phyloP scores from a whole-genome alignment of 1,284 basidiomycete genomes.

The Polyporus tsugae region DNA sequence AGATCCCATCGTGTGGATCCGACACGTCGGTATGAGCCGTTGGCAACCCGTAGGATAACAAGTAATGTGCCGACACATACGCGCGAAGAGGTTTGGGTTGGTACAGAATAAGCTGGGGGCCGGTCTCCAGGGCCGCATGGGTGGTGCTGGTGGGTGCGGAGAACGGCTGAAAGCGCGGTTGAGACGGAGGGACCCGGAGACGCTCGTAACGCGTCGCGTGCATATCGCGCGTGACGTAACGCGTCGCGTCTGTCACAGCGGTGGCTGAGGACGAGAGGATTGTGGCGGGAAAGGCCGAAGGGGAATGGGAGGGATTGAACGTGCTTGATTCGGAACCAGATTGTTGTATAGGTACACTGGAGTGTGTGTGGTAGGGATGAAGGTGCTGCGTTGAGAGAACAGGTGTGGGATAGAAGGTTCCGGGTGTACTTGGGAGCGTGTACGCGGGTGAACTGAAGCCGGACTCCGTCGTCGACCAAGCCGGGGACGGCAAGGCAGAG shows the following conservation, averaged over 20 bases:
- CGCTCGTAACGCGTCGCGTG: background rate
- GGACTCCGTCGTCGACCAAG: background rate
- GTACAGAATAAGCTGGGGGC: background rate
- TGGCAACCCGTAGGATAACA: background rate
- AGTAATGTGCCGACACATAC: too few species aligned
- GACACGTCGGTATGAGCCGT: background rate
- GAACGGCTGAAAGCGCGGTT: background rate
- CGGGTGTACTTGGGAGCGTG: background rate
- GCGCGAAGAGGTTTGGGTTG: background rate
- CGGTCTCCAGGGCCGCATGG: background rate
- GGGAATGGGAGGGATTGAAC: background rate
- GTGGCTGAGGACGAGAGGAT: background rate
- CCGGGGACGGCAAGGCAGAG: background rate
- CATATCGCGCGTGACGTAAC: slow-evolving; percentile 2
- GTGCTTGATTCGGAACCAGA: background rate
- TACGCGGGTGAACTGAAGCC: background rate
- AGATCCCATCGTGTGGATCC: background rate
- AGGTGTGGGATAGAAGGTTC: background rate
- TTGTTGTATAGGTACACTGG: background rate
- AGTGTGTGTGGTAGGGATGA: background rate
- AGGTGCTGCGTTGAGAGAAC: background rate
- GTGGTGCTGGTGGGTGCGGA: background rate
- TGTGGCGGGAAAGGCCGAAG: background rate
- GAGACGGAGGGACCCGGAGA: background rate
- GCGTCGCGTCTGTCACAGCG: background rate